Evolutionary conservation across 495 filamentous ascomycete genomes (phyloP).

Genomic region (Penicillium maclennaniae): DNA sequence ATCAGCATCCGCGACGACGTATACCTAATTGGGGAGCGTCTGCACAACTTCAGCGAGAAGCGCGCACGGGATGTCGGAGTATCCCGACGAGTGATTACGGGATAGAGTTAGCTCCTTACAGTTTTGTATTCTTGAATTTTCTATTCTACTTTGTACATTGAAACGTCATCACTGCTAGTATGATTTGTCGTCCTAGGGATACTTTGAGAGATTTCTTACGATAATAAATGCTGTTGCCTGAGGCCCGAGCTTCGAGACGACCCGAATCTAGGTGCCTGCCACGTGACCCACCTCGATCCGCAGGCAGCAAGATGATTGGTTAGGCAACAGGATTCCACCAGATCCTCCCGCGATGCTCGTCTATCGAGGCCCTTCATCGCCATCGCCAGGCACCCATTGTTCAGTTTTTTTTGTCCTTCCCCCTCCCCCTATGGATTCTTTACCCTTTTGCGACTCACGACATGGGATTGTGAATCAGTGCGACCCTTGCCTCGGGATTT

Average conservation of each 20-base stretch:
- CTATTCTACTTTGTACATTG: constrained; percentile 5
- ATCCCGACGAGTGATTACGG: constrained; percentile 37
- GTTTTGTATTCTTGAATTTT: not conserved
- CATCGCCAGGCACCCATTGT: constrained; percentile 25
- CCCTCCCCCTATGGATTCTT: constrained; percentile 9
- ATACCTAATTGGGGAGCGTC: constrained; percentile 87
- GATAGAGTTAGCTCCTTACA: constrained; percentile 14
- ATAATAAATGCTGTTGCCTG: constrained; percentile 8
- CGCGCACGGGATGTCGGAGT: constrained; percentile 41
- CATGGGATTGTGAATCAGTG: constrained; percentile 16
- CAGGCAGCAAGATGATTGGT: constrained; percentile 34
- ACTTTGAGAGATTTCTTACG: too few relatives aligned
- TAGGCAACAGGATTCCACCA: constrained; percentile 50
- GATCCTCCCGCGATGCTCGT: constrained; percentile 25
- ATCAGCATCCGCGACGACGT: constrained; percentile 86
- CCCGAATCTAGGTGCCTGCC: constrained; percentile 37
- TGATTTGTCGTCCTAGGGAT: too few relatives aligned
- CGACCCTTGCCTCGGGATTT: constrained; percentile 3
- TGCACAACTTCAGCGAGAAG: constrained; percentile 85
- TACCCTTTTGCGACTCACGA: constrained; percentile 5
- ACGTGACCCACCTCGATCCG: constrained; percentile 23
- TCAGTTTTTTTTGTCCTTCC: constrained; percentile 4
- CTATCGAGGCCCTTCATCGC: constrained; percentile 21
- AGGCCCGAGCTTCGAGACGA: not conserved
- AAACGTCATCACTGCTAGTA: constrained; percentile 7